These are phyloP conservation scores for Lachnellula subtilissima DNA, from an alignment of 2,329 filamentous ascomycete genomes.

Conservation along the genomic window DNA sequence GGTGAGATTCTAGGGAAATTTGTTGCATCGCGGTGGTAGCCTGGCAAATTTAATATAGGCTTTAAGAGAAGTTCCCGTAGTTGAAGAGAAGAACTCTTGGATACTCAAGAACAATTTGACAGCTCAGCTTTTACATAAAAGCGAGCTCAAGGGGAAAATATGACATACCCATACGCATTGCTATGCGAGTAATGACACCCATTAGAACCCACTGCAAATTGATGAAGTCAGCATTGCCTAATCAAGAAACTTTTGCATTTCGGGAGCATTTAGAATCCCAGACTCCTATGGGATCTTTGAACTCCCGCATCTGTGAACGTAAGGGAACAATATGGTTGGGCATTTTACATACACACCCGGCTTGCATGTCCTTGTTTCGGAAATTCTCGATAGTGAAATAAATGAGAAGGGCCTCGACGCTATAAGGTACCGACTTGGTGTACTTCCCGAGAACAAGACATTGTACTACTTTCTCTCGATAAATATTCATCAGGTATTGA, in stretches of 20 bases:
- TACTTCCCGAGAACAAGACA: constrained; percentile 47
- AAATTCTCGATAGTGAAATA: constrained; percentile 50
- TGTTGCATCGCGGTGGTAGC: constrained; percentile 49
- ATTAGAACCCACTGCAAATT: constrained; percentile 42
- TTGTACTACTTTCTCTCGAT: constrained; percentile 45
- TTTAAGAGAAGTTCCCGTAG: background rate
- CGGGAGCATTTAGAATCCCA: too few relatives aligned
- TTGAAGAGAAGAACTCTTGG: background rate
- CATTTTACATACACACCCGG: too few relatives aligned
- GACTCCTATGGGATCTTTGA: constrained; percentile 4
- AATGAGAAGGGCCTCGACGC: constrained; percentile 46
- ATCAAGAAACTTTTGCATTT: background rate
- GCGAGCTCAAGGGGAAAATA: background rate
- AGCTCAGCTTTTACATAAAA: background rate
- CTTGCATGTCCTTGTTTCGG: constrained; percentile 42
- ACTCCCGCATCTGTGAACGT: constrained; percentile 25
- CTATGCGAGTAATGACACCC: constrained; percentile 45
- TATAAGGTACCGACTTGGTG: constrained; percentile 42
- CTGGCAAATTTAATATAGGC: background rate
- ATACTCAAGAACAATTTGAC: background rate
- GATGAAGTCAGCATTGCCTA: background rate
- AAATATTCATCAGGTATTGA: constrained; percentile 41
- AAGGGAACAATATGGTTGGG: too few relatives aligned
- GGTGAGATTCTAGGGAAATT: constrained; percentile 41
- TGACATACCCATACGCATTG: constrained; percentile 46